Percentiles rank a stretch among this genome's conserved stretches.
Conservation (phyloP, 2,329 filamentous ascomycete genomes). For the Xylariaceae sp. region DNA sequence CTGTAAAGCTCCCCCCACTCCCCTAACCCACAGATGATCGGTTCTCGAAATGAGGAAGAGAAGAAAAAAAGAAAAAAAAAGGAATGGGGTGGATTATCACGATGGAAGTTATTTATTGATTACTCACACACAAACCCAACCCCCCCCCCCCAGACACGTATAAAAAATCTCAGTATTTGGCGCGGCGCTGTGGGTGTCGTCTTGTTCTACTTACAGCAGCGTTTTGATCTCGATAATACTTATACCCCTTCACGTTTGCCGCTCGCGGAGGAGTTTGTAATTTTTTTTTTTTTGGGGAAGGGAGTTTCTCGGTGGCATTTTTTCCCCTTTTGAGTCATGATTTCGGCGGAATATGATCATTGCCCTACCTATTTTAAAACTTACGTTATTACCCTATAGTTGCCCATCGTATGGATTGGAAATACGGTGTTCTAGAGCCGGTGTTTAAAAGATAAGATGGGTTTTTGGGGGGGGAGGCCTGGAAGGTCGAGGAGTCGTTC, state of each 20-base stretch:
- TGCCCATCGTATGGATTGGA: background rate
- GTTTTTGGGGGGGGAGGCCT: background rate
- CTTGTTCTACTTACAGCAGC: too few relatives aligned
- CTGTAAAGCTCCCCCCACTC: constrained; percentile 11
- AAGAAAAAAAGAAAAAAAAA: too few relatives aligned
- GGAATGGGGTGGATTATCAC: too few relatives aligned
- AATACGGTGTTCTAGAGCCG: background rate
- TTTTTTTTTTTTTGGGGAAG: background rate
- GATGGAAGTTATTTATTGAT: too few relatives aligned
- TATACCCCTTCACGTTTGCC: background rate
- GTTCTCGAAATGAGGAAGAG: background rate
- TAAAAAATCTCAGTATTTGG: too few relatives aligned
- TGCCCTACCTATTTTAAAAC: background rate
- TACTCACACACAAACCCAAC: too few relatives aligned
- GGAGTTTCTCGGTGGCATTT: background rate
- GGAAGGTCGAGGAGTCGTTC: background rate
- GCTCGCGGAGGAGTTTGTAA: background rate
- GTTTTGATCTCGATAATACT: too few relatives aligned
- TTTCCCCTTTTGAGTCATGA: background rate
- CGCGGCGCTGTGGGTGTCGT: too few relatives aligned
- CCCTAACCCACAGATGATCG: background rate
- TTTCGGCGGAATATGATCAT: background rate
- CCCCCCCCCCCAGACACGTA: too few relatives aligned
- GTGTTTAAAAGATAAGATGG: background rate
- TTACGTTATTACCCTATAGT: background rate